Percentiles rank a stretch among this genome's conserved stretches.
These are phyloP conservation scores for Chlorociboria aeruginascens DNA, from an alignment of 495 filamentous ascomycete genomes.

Conservation along the genomic window DNA sequence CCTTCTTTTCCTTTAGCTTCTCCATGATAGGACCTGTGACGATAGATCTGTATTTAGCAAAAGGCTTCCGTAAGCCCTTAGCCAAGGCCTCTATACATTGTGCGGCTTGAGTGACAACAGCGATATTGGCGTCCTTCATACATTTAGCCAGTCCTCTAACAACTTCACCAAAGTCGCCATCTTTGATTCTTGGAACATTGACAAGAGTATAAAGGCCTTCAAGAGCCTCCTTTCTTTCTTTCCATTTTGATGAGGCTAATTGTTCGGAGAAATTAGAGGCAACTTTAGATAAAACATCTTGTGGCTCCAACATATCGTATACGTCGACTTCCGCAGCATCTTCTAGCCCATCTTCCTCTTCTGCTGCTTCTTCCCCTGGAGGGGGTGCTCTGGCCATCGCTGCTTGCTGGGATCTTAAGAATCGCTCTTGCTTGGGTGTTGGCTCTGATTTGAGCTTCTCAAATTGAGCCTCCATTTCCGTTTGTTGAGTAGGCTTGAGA, in stretches of 20 bases:
- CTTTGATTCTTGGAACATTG: conserved; percentile 87
- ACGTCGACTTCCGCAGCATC: conserved; percentile 63
- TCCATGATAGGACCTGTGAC: conserved; percentile 86
- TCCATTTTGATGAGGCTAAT: conserved; percentile 88
- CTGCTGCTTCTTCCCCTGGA: conserved; percentile 41
- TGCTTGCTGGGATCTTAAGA: conserved; percentile 83
- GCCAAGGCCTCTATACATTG: conserved; percentile 91
- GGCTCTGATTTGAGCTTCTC: conserved; percentile 85
- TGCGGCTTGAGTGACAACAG: conserved; percentile 84
- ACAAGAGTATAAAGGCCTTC: conserved; percentile 66
- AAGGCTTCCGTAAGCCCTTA: conserved; percentile 69
- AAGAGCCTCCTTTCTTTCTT: conserved; percentile 89
- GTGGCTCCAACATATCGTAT: conserved; percentile 82
- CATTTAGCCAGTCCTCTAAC: conserved; percentile 73
- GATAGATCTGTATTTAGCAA: conserved; percentile 64
- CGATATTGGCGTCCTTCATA: conserved; percentile 98
- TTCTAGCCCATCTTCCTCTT: conserved; percentile 52
- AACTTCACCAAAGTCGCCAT: conserved; percentile 77
- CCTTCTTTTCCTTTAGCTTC: conserved; percentile 94
- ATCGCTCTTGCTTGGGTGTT: conserved; percentile 75
- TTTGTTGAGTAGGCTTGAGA: conserved; percentile 89
- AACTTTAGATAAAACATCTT: conserved; percentile 78
- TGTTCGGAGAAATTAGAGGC: conserved; percentile 73
- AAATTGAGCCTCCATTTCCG: conserved; percentile 87
- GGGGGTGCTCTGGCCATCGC: conserved; percentile 56